A percentile compares a stretch with the other conserved stretches of the same genome.
These are phyloP conservation scores for Paecilomyces niveus DNA, from an alignment of 2,329 filamentous ascomycete genomes.

Conservation along the genomic window DNA sequence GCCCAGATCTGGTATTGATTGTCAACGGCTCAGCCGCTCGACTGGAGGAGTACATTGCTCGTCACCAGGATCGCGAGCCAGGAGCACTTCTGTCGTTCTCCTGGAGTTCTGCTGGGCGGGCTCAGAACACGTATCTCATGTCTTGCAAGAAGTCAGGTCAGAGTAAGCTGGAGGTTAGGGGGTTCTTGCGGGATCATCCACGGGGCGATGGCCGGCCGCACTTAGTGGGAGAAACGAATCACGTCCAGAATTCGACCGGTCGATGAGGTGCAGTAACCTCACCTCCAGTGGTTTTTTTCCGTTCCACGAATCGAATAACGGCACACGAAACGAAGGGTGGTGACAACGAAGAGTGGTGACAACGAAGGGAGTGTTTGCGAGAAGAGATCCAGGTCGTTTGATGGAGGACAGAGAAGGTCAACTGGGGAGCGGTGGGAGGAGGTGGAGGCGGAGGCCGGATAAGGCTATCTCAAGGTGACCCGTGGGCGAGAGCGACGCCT, in stretches of 20 bases:
- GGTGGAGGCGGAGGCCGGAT: constrained; percentile 8
- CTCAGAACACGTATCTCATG: not conserved
- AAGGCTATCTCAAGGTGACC: constrained; percentile 8
- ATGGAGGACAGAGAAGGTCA: not conserved
- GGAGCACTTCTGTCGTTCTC: not conserved
- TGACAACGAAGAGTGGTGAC: not conserved
- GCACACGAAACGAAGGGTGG: not conserved
- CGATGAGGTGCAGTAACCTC: not conserved
- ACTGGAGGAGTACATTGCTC: constrained; percentile 27
- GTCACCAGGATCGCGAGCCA: not conserved
- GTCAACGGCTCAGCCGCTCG: constrained; percentile 25
- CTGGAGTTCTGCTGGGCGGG: not conserved
- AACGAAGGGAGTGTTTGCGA: not conserved
- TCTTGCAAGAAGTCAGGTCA: not conserved
- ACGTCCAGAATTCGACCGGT: constrained; percentile 4
- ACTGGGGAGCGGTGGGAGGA: constrained; percentile 4
- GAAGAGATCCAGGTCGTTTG: not conserved
- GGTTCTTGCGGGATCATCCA: constrained; percentile 1
- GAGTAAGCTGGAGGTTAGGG: not conserved
- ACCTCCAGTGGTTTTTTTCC: not conserved
- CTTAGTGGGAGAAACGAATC: constrained; percentile 2
- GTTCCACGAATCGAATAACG: not conserved
- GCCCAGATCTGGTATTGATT: constrained; percentile 23
- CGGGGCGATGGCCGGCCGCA: not conserved
- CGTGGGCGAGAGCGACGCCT: not conserved